A percentile compares a stretch with the other conserved stretches of the same genome.
Conservation (phyloP, 345 rosid species). For the Eucalyptus sp. region DNA sequence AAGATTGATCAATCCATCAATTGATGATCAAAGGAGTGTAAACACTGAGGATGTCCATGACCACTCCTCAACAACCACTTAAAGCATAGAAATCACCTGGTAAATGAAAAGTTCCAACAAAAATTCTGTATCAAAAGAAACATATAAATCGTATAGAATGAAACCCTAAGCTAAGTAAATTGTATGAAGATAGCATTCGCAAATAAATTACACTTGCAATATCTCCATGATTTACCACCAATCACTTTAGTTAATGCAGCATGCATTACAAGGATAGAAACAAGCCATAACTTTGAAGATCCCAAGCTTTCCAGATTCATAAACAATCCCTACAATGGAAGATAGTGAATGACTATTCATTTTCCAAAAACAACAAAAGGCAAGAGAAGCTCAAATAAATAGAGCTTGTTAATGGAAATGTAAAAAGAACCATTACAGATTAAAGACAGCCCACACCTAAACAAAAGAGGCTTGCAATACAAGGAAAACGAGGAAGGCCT, state of each 20-base stretch:
- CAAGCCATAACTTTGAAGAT: background rate
- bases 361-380: background rate
- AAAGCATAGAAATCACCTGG: background rate
- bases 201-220: background rate
- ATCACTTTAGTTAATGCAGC: background rate
- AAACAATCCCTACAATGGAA: background rate
- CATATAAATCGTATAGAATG: background rate
- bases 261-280: background rate
- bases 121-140: background rate
- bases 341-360: background rate
- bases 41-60: background rate
- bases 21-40: background rate
- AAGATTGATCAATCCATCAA: background rate
- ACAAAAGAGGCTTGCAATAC: background rate
- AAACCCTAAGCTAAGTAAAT: background rate
- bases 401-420: background rate
- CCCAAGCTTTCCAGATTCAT: background rate
- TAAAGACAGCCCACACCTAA: background rate
- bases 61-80: background rate
- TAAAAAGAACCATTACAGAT: background rate
- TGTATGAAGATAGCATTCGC: background rate
- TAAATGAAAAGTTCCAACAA: background rate
- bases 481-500: background rate
- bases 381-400: background rate
- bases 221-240: background rate